These are phyloP conservation scores for Phytophthora foliorum DNA, from an alignment of 352 stramenopile species.

Conservation along the genomic window DNA sequence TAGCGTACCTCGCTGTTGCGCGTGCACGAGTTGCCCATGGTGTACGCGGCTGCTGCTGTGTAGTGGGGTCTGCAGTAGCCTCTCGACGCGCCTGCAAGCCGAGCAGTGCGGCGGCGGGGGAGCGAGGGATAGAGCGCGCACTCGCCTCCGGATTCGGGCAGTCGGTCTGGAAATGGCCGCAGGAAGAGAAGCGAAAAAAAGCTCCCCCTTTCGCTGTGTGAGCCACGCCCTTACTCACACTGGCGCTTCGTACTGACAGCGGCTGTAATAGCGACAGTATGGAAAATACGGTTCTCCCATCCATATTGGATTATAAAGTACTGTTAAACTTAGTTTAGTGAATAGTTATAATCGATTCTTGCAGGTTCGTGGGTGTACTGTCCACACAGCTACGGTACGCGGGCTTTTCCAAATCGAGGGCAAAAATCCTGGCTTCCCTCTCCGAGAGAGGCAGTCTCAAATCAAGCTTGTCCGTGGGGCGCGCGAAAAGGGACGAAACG, in stretches of 20 bases:
- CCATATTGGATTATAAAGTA: neutral
- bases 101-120: conserved; percentile 15
- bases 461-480: neutral
- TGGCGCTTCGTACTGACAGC: conserved; percentile 1
- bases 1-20: conserved; percentile 56
- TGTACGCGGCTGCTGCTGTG: conserved; percentile 19
- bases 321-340: neutral
- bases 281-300: neutral
- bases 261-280: neutral
- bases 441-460: conserved; percentile 40
- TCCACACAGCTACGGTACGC: conserved; percentile 3
- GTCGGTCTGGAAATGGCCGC: conserved; percentile 39
- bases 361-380: neutral
- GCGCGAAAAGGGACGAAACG: neutral
- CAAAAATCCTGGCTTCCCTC: conserved; percentile 32
- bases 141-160: conserved; percentile 30
- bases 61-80: conserved; percentile 2
- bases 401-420: conserved; percentile 16
- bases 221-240: conserved; percentile 31
- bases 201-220: conserved; percentile 28
- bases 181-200: conserved; percentile 38
- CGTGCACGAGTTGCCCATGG: conserved; percentile 75
- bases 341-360: neutral
- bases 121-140: conserved; percentile 2
- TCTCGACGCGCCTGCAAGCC: conserved; percentile 29